Evolutionary conservation across 179 eudicot genomes (phyloP), one percentile per base, ranked within the genome.

Genomic region (Carnegiea gigantea): DNA sequence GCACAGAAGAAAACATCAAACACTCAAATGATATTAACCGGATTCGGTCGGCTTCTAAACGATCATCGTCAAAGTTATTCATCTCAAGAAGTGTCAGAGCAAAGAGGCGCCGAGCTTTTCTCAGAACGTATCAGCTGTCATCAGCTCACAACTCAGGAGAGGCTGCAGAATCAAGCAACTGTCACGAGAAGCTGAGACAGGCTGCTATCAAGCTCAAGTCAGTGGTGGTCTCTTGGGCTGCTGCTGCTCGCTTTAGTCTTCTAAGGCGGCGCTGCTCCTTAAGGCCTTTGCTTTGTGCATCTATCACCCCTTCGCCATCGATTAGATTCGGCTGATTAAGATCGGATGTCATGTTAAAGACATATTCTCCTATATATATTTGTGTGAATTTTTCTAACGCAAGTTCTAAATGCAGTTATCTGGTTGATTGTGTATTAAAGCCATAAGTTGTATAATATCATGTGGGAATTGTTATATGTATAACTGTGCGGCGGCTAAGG

Each of bases 61-160:
- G 77, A 77, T 77, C 77, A 24, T 38, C 80, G 0, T 82, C 84
- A 30, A 53, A n/a, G 21, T 70, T 80, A 4, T 77, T 82, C 46
- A 70, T 82, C 77, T 85, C 82, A 0, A 84, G 86, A 60, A 79
- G 87, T 18, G 87, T 89, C n/a, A 80, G 91, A 70, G 89, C 92
- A 0, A 82, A 80, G 76, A 85, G 86, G 48, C 84, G 93, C 43
- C 87, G 79, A 21, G 85, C 88, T 59, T 91, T 88, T 68, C 89
- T 91, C 5, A 84, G 72, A 15, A 89, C 88, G 2, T 91, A 91
- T 81, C 86, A 86, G 57, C 64, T 91, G 70, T 85, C 80, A 5
- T 80, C 90, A 0, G 21, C 78, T 23, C 44, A 80, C 23, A 73
- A 73, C 21, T 43, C 84, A 6, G 74, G 9, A 43, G 54, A 2